Conservation (phyloP, 805 yeast species). For the Metschnikowia similis region DNA sequence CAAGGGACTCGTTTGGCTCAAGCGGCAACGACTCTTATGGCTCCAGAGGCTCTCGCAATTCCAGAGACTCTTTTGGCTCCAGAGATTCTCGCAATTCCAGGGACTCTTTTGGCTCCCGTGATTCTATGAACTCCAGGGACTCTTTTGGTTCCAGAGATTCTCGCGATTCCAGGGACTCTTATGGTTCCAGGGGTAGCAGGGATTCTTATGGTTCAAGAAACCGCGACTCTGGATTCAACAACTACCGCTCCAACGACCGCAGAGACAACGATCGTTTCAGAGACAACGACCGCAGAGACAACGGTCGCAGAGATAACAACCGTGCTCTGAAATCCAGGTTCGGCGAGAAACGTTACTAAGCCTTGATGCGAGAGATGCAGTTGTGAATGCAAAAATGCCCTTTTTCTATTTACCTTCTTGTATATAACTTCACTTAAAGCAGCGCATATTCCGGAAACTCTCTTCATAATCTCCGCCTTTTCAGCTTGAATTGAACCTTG, state of each 20-base stretch:
- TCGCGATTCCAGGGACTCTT: background rate
- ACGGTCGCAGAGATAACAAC: background rate
- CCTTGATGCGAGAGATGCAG: background rate
- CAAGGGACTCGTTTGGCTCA: background rate
- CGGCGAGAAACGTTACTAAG: background rate
- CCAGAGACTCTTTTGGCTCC: background rate
- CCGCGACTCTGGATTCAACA: background rate
- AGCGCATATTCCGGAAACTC: background rate
- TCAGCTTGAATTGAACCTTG: background rate
- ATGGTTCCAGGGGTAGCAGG: background rate
- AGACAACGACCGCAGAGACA: background rate
- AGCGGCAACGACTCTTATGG: background rate
- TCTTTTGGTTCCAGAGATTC: background rate
- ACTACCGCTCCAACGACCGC: background rate
- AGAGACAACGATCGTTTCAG: background rate
- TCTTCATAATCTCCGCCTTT: background rate
- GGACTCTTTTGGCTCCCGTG: background rate
- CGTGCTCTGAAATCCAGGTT: slow-evolving; percentile 1
- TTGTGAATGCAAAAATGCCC: background rate
- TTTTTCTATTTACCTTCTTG: background rate
- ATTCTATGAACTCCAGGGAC: no score
- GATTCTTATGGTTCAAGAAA: background rate
- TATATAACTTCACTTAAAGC: background rate
- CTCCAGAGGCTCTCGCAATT: background rate
- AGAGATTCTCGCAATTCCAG: background rate